Base-by-base conservation (phyloP, 768 basidiomycete genomes). In the Mrakia blollopis region DNA sequence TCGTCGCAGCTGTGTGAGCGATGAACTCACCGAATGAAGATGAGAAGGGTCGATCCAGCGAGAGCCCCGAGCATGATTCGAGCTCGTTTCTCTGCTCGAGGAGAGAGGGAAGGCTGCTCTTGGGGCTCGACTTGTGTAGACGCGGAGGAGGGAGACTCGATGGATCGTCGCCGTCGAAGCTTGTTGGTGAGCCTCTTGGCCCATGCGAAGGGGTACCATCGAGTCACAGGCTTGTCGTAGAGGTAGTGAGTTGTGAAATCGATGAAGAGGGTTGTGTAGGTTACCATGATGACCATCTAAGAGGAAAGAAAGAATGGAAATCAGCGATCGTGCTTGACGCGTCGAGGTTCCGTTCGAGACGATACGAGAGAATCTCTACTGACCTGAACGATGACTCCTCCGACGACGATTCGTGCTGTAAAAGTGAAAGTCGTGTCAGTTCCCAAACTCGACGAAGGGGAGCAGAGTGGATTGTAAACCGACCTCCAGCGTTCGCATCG, bases 271-370 rank as follows among this genome's bases (percentile, higher is more conserved):
- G 32, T 25, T 0, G 70, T 72, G 50, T 52, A 72, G 30, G 50
- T 30, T 7, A 72, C 70, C 70, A 72, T 72, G 70, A 72, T 50
- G 70, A 72, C 70, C 44, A 72, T 50, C 70, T 72, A 50, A 2
- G 21, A 44, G 41, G 35, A 32, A 28, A 47, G 41, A 63, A 16
- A 11, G 65, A 41, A 41, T 11, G 11, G 6, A 32, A n/a, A 5
- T 25, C 13, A 35, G 35, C 7, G 8, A 8, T 14, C 35, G 44
- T 11, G 5, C 39, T 68, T 18, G 37, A 39, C 39, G 37, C 35
- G 37, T 23, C 35, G 35, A 1, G 7, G 16, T 11, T n/a, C n/a
- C n/a, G 39, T 18, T 44, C 21, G 65, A 37, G 21, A 9, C 2
- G 32, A 25, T 18, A 13, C 1, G 21, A 11, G 37, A 25, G 37